These are phyloP conservation scores for Pythium biforme DNA, from an alignment of 352 stramenopile species.

Conservation along the genomic window DNA sequence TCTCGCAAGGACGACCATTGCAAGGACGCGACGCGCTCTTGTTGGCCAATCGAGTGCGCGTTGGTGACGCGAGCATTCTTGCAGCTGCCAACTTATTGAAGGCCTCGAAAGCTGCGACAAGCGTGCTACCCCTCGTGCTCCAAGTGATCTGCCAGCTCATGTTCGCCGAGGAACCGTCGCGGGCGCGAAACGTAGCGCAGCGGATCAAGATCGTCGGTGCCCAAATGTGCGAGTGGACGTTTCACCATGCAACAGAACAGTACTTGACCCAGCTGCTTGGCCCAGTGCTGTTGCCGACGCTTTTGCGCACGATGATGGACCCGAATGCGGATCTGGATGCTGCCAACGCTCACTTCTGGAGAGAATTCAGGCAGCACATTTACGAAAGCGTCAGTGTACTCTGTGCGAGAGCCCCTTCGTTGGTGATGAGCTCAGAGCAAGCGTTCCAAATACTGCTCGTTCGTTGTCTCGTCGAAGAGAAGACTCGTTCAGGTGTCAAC, in stretches of 20 bases:
- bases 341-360: slow-evolving; percentile 39
- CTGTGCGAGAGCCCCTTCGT: slow-evolving; percentile 31
- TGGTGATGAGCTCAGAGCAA: slow-evolving; percentile 56
- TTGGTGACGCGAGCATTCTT: slow-evolving; percentile 61
- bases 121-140: slow-evolving; percentile 59
- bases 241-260: slow-evolving; percentile 42
- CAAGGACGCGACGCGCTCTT: slow-evolving; percentile 37
- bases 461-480: slow-evolving; percentile 57
- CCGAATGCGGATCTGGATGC: slow-evolving; percentile 52
- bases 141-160: slow-evolving; percentile 77
- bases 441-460: slow-evolving; percentile 77
- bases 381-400: slow-evolving; percentile 62
- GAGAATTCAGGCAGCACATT: slow-evolving; percentile 58
- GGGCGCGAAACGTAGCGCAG: slow-evolving; percentile 48
- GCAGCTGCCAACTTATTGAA: slow-evolving; percentile 48
- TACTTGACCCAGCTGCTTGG: slow-evolving; percentile 55
- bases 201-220: slow-evolving; percentile 67
- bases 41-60: slow-evolving; percentile 46
- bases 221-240: slow-evolving; percentile 56
- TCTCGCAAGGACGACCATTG: slow-evolving; percentile 37
- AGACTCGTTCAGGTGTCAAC: slow-evolving; percentile 45
- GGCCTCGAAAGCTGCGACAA: slow-evolving; percentile 49
- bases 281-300: slow-evolving; percentile 65
- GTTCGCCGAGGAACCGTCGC: slow-evolving; percentile 53
- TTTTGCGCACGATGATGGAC: slow-evolving; percentile 64